Percentiles rank a stretch among this genome's conserved stretches.
Conservation (phyloP, 805 yeast genomes). For the Yarrowia sp. region DNA sequence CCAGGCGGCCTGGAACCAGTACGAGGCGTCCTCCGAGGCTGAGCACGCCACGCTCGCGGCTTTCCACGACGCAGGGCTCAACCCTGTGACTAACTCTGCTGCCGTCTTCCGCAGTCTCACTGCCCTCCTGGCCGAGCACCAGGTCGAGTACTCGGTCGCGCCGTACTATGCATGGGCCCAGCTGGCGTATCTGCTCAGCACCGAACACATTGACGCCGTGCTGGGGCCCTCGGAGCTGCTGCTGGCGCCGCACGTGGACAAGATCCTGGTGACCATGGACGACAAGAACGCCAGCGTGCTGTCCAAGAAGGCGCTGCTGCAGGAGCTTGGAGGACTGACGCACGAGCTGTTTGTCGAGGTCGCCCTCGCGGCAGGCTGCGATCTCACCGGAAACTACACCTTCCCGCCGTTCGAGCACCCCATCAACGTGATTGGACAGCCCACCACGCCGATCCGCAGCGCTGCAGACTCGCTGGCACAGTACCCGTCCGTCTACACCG, state of each 20-base stretch:
- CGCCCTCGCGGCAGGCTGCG: conserved; percentile 75
- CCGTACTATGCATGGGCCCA: conserved; percentile 83
- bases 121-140: conserved; percentile 52
- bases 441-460: conserved; percentile 31
- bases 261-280: conserved; percentile 70
- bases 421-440: conserved; percentile 29
- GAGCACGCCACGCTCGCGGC: conserved; percentile 32
- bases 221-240: conserved; percentile 83
- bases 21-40: conserved; percentile 40
- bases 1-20: conserved; percentile 43
- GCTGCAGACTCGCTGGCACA: conserved; percentile 37
- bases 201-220: conserved; percentile 63
- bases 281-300: conserved; percentile 65
- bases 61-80: conserved; percentile 35
- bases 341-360: conserved; percentile 72
- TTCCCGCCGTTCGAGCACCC: conserved; percentile 48
- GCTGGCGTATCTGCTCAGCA: conserved; percentile 62
- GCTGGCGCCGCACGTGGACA: conserved; percentile 58
- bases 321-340: conserved; percentile 53
- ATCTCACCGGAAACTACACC: conserved; percentile 58
- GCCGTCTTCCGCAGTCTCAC: conserved; percentile 47
- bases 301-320: conserved; percentile 55
- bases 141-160: conserved; percentile 67
- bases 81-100: conserved; percentile 30
- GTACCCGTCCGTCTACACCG: conserved; percentile 37